These are phyloP conservation scores for Populus hybrid DNA, from an alignment of 441 rosid genomes.

Conservation along the genomic window DNA sequence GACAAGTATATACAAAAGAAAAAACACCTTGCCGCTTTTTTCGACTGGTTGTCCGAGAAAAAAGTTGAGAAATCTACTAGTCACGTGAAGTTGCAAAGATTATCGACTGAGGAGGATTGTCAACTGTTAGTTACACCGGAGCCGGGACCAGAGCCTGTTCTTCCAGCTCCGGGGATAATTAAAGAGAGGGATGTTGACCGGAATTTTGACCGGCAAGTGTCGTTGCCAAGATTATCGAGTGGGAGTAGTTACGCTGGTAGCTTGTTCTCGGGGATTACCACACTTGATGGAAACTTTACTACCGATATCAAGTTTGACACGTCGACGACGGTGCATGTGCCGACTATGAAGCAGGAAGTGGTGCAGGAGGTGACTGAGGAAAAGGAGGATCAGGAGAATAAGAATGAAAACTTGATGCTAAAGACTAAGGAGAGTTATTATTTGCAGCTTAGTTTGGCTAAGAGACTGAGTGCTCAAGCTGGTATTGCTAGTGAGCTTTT, in stretches of 20 bases:
- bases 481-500: constrained; percentile 45
- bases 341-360: constrained; percentile 12
- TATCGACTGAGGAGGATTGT: constrained; percentile 24
- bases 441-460: constrained; percentile 77
- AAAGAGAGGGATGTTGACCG: constrained; percentile 45
- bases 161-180: constrained; percentile 24
- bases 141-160: constrained; percentile 30
- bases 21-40: constrained; percentile 58
- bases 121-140: constrained; percentile 43
- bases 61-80: constrained; percentile 39
- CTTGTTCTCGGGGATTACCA: constrained; percentile 66
- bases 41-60: constrained; percentile 67
- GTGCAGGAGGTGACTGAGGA: neutral
- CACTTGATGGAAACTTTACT: constrained; percentile 55
- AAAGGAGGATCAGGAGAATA: neutral
- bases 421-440: constrained; percentile 57
- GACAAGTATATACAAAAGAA: constrained; percentile 42
- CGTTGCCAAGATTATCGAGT: constrained; percentile 77
- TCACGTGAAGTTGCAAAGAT: constrained; percentile 37
- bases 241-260: constrained; percentile 85
- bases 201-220: constrained; percentile 61
- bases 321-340: constrained; percentile 28
- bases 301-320: constrained; percentile 53
- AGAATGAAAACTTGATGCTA: constrained; percentile 30
- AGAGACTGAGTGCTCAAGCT: constrained; percentile 66